phyloP scores from a whole-genome alignment of 352 stramenopile species.

The Phytophthora meadii region DNA sequence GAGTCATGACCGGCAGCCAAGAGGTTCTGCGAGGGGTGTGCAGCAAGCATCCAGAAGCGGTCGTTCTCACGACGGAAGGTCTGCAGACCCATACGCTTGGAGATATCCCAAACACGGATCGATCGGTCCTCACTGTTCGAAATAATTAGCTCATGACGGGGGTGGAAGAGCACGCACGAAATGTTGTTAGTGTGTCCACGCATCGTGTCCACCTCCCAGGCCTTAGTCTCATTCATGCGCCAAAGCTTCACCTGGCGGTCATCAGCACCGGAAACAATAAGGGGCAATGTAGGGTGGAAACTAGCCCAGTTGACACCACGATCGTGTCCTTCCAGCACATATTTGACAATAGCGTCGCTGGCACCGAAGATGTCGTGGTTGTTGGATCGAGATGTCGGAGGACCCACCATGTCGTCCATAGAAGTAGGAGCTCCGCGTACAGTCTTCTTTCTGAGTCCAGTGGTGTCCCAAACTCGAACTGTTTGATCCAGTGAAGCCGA shows the following conservation, averaged over 20 bases:
- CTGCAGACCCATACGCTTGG: conserved; percentile 98
- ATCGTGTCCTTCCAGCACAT: conserved; percentile 99
- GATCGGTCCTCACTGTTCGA: conserved; percentile 99
- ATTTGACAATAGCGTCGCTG: conserved; percentile 99
- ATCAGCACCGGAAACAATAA: conserved; percentile 98
- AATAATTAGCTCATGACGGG: conserved; percentile 98
- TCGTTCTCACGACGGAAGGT: conserved; percentile 99
- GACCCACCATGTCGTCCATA: conserved; percentile 75
- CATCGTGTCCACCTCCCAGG: conserved; percentile 99
- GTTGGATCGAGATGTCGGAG: conserved; percentile 54
- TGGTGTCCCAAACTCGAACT: conserved; percentile 99
- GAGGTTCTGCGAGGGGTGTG: conserved; percentile 97
- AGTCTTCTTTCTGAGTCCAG: conserved; percentile 98
- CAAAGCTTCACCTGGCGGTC: conserved; percentile 99
- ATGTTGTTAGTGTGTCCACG: conserved; percentile 99
- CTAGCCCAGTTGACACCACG: conserved; percentile 99
- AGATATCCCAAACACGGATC: conserved; percentile 99
- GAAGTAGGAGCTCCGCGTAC: conserved; percentile 89
- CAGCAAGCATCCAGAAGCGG: conserved; percentile 98
- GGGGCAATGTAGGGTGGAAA: conserved; percentile 98
- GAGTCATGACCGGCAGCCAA: conserved; percentile 99
- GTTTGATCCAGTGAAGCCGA: conserved; percentile 99
- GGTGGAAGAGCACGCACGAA: conserved; percentile 99
- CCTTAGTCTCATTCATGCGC: conserved; percentile 99
- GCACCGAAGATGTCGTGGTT: conserved; percentile 98